phyloP scores from a whole-genome alignment of 257 asterid species.

The Salvia splendens region DNA sequence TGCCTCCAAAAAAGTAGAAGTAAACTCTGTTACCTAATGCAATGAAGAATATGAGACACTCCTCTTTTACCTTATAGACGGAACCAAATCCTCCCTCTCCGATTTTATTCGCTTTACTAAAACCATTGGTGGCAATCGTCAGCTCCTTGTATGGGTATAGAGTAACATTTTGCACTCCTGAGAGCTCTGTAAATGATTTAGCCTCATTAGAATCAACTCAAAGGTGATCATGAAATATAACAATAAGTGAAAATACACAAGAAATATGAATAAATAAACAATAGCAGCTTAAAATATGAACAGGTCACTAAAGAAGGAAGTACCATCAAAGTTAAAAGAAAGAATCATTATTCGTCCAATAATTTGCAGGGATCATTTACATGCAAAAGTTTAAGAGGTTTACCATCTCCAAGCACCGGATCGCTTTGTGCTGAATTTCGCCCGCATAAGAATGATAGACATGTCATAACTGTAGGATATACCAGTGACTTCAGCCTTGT shows the following conservation, averaged over 20 bases:
- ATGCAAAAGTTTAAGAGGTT: slow-evolving; percentile 24
- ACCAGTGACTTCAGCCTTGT: slow-evolving; percentile 32
- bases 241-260: neutral
- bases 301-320: neutral
- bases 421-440: slow-evolving; percentile 36
- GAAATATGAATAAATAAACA: neutral
- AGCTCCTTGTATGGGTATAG: slow-evolving; percentile 76
- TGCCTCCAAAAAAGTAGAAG: neutral
- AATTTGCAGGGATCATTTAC: slow-evolving; percentile 40
- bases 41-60: neutral
- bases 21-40: neutral
- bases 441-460: slow-evolving; percentile 58
- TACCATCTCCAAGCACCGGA: slow-evolving; percentile 57
- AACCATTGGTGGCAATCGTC: slow-evolving; percentile 68
- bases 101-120: slow-evolving; percentile 65
- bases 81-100: slow-evolving; percentile 99
- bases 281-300: neutral
- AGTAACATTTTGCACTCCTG: slow-evolving; percentile 51
- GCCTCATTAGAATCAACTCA: slow-evolving; percentile 35
- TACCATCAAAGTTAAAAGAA: slow-evolving; percentile 8
- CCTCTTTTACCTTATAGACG: slow-evolving; percentile 68
- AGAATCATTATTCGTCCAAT: neutral
- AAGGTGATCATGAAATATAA: slow-evolving; percentile 19
- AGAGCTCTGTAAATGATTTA: slow-evolving; percentile 59
- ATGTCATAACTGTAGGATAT: slow-evolving; percentile 60